Conservation (phyloP, 2,329 filamentous ascomycete genomes). For the Blastomyces emzantsi region DNA sequence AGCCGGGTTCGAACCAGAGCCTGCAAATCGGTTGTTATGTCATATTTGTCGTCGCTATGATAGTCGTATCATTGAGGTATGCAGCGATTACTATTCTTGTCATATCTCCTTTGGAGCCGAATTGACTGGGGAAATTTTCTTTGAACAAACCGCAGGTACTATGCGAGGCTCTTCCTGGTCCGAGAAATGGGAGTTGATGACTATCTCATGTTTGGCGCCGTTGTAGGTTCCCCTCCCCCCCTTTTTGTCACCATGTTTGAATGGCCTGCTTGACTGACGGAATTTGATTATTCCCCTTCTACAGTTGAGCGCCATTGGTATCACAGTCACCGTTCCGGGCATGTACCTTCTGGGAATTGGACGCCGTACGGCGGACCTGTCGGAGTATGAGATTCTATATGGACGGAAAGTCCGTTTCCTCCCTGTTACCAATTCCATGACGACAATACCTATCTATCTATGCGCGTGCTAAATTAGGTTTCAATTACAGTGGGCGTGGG, state of each 20-base stretch:
- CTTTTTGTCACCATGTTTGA: too few relatives aligned
- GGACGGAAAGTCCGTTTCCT: not conserved
- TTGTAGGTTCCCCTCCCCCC: not conserved
- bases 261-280: not conserved
- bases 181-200: not conserved
- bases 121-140: not conserved
- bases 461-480: too few relatives aligned
- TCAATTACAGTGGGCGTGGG: too few relatives aligned
- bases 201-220: not conserved
- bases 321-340: not conserved
- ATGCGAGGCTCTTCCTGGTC: not conserved
- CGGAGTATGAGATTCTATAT: not conserved
- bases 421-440: too few relatives aligned
- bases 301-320: not conserved
- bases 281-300: not conserved
- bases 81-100: not conserved
- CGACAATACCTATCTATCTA: too few relatives aligned
- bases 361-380: not conserved
- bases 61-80: not conserved
- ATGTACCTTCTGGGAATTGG: not conserved
- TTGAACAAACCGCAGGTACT: not conserved
- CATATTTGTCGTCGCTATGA: not conserved
- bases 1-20: not conserved
- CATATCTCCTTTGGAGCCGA: not conserved
- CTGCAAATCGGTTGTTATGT: not conserved